Conservation (phyloP, 2,329 filamentous ascomycete genomes). For the Ilyonectria robusta region DNA sequence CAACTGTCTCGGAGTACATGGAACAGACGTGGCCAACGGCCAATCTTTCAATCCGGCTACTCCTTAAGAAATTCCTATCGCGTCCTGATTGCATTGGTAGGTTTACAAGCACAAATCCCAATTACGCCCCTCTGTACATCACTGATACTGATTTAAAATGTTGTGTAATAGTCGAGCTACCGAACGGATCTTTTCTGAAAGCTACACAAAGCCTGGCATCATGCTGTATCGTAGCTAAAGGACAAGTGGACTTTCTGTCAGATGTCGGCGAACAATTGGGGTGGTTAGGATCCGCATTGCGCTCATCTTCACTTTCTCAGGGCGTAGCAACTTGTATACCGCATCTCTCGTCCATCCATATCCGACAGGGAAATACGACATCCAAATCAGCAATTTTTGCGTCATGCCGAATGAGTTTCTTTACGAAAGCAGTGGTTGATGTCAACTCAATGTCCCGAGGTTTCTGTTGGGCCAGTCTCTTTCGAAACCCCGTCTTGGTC, state of each 20-base stretch:
- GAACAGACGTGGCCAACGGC: neutral
- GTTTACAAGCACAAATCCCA: neutral
- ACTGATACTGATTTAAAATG: neutral
- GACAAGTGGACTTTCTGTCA: neutral
- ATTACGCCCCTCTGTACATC: neutral
- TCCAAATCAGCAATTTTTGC: neutral
- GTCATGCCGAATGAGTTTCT: neutral
- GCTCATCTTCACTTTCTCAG: neutral
- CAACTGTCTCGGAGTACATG: neutral
- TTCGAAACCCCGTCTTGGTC: neutral
- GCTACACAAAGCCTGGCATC: neutral
- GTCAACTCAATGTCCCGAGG: neutral
- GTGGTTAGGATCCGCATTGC: slow-evolving; percentile 1
- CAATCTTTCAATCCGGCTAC: neutral
- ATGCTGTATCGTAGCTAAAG: neutral
- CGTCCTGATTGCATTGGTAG: neutral
- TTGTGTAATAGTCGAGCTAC: neutral
- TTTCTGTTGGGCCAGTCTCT: neutral
- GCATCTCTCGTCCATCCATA: neutral
- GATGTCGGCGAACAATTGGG: slow-evolving; percentile 7
- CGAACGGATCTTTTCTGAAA: neutral
- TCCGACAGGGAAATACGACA: neutral
- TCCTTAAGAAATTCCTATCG: neutral
- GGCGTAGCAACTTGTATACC: neutral
- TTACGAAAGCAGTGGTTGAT: neutral